Conservation (phyloP, 2,329 filamentous ascomycete species). For the Fusarium pseudocircinatum region DNA sequence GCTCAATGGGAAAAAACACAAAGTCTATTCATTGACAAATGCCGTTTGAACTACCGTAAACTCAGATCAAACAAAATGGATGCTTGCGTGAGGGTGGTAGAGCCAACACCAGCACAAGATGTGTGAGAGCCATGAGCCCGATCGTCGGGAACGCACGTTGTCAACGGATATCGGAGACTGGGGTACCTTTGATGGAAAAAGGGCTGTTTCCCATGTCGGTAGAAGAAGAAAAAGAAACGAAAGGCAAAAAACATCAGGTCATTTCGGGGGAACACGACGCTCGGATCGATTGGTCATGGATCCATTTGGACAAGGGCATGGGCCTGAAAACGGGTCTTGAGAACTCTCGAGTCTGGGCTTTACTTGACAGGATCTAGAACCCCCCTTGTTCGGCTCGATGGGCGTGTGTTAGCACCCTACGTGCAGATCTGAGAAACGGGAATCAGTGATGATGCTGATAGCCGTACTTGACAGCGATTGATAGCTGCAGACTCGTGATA, state of each 20-base stretch:
- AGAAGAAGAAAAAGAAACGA: constrained; percentile 1
- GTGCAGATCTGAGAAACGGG: constrained; percentile 32
- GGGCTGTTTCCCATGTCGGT: constrained; percentile 8
- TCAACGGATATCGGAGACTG: constrained; percentile 24
- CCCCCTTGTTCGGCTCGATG: constrained; percentile 23
- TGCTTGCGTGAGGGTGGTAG: not conserved
- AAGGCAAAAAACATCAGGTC: constrained; percentile 20
- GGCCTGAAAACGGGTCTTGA: not conserved
- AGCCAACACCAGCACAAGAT: not conserved
- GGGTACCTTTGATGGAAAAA: constrained; percentile 1
- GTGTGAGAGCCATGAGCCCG: not conserved
- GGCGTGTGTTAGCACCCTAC: constrained; percentile 23
- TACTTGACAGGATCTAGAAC: constrained; percentile 22
- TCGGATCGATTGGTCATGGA: not conserved
- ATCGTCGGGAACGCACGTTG: constrained; percentile 29
- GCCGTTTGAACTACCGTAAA: not conserved
- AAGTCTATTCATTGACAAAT: not conserved
- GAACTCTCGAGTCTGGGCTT: not conserved
- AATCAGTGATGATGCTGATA: not conserved
- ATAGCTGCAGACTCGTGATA: not conserved
- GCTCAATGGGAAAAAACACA: not conserved
- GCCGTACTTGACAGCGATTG: not conserved
- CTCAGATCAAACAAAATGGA: not conserved
- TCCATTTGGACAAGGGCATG: not conserved
- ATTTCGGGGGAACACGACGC: not conserved